Base-by-base conservation (phyloP, 805 yeast genomes). In the Candida mattraensis region DNA sequence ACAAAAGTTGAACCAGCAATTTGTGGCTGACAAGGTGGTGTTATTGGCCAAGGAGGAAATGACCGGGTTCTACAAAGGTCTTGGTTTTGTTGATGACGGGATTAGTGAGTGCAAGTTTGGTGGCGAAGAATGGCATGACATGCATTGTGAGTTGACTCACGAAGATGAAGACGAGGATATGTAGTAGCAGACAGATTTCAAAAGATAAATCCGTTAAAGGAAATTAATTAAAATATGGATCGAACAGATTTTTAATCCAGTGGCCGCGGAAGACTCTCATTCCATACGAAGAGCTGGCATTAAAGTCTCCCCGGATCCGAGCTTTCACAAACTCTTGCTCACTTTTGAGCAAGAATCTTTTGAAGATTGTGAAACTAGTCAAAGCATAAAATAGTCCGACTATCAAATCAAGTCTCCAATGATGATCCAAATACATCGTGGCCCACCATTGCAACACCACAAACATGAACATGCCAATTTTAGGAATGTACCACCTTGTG, bases 1-100 rank as follows among this genome's bases (percentile, higher is more conserved):
- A 43, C 97, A 93, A 61, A 86, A 91, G 56, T 67, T 91, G 60
- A 77, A 87, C 31, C 87, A 87, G 58, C 95, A 88, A 58, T 87
- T 80, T 48, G 80, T 87, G 43, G 96, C 93, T 29, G 85, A 80
- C 50, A 74, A 78, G 51, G 79, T 91, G 33, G 75, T 80, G 5
- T 68, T 91, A 20, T 72, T 91, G 41, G 85, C 88, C 19, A 87
- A 85, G 53, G 73, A 77, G 30, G 66, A 71, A 16, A 69, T 87
- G 52, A 63, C 80, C 13, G 81, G 83, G 14, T 89, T 89, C 60
- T 91, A 91, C 64, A 80, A 78, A 51, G 76, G 82, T 49, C 71
- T 87, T 24, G 97, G 96, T 0, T 93, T 91, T 61, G 65, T 69
- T 41, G 78, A 81, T 49, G 66, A 67, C 31, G 97, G 95, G 24